Evolutionary conservation across 371 early-diverging fungal species (phyloP), one percentile per base, ranked within the genome.

Genomic region (Paraphysoderma sedebokerense): DNA sequence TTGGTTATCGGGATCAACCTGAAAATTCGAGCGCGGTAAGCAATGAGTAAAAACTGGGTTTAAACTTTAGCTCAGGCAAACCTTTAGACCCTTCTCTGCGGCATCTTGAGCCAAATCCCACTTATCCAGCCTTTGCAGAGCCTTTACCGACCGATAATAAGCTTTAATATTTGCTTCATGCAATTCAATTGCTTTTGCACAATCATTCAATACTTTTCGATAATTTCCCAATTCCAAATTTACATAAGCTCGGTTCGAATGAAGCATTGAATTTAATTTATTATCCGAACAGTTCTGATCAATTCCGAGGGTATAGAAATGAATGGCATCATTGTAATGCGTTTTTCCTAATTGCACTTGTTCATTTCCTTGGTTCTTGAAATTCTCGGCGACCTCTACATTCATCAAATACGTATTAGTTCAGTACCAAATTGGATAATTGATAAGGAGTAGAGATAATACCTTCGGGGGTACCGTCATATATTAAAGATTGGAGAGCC

Each of bases 401-500:
- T 1, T 34, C 19, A 48, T 45, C 17, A 2, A 39, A 4, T 11
- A 2, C 29, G 23, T 11, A n/a, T 6, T 46, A 19, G 12, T 29
- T 13, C 34, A 57, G 44, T 46, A 23, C 29, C 7, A 15, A 44
- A 38, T 26, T 23, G 44, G 3, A 41, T 1, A 17, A 20, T 46
- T 8, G 12, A 24, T 35, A 24, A 35, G 33, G 23, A 8, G 30
- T 20, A 19, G 23, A 0, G 34, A 13, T 23, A n/a, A 12, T 66
- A 85, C 86, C 86, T 65, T 89, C 90, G 1, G 96, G 93, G 36
- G 91, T 78, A 27, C 93, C 98, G 48, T 95, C 96, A 56, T 81
- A 91, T 1, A 79, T 73, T 24, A 97, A 67, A 30, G 84, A 75
- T 56, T 90, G 86, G 15, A 95, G 58, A 1, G 98, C 98, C 19